Evolutionary conservation across 139 green algal genomes (phyloP), one percentile per base, ranked within the genome.

Genomic region (Micractinium conductrix): DNA sequence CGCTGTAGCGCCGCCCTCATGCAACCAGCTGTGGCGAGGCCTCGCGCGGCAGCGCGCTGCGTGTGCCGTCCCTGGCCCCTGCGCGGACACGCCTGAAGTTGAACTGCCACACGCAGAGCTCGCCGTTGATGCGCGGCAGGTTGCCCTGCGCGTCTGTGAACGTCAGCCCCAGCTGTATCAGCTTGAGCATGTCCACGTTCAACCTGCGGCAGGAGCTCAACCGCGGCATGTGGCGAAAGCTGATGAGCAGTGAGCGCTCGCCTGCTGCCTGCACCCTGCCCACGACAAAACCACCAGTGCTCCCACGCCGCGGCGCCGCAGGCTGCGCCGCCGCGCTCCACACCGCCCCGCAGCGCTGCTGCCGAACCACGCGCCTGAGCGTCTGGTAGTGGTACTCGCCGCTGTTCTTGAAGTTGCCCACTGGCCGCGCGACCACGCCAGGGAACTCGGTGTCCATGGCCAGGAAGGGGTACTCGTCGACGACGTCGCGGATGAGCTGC

Each of bases 121-220:
- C 94, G 4, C 92, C 94, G 78, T 94, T 93, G 71, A 87, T 92
- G 10, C 87, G 65, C 0, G 97, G 97, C 67, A 99, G 90, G 65
- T 96, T 96, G 60, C 97, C 97, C 30, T 97, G 79, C 9, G 88
- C 92, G 84, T 99, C 94, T 3, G 94, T 96, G 88, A 99, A 98
- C 42, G 97, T 99, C 6, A 99, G 89, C 0, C 97, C 97, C 63
- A 99, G 92, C 92, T 99, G 97, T 14, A 99, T 99, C 28, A 99
- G 92, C 92, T 99, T 99, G 0, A 99, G 92, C 95, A 99, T 98
- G 91, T 99, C 96, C 42, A 99, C 97, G 83, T 99, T 99, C 74
- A 94, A 93, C 81, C 95, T 98, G 71, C 90, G 42, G 19, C 28
- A 48, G 3, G 14, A n/a, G n/a, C n/a, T n/a, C n/a, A n/a, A n/a